These are phyloP conservation scores for Suillus bovinus DNA, from an alignment of 768 basidiomycete genomes.

Conservation along the genomic window DNA sequence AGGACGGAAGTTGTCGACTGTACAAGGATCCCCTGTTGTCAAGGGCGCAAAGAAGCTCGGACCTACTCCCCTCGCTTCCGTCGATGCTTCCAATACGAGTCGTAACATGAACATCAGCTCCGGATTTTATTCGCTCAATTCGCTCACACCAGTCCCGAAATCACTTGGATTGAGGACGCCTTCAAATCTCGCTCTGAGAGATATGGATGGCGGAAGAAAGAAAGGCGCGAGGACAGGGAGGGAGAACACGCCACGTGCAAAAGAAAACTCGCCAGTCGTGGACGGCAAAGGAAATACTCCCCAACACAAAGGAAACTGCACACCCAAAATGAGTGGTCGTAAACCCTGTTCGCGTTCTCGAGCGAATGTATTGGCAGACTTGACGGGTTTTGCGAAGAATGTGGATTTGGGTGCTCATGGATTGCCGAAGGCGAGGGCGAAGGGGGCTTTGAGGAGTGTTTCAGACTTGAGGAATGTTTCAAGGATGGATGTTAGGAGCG, in stretches of 20 bases:
- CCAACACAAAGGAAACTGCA: constrained; percentile 19
- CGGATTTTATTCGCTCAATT: constrained; percentile 14
- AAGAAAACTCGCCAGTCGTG: constrained; percentile 8
- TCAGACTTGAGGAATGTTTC: constrained; percentile 28
- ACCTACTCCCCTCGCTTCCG: not conserved
- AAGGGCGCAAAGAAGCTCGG: constrained; percentile 6
- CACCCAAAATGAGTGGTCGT: constrained; percentile 27
- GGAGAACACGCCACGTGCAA: constrained; percentile 9
- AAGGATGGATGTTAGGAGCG: constrained; percentile 17
- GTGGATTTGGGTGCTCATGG: constrained; percentile 33
- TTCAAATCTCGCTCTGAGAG: constrained; percentile 2
- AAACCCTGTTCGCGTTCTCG: constrained; percentile 28
- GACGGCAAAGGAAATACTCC: constrained; percentile 24
- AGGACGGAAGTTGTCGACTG: constrained; percentile 30
- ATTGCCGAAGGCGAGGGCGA: constrained; percentile 20
- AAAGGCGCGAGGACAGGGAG: not conserved
- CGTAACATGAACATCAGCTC: constrained; percentile 27
- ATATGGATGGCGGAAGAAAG: not conserved
- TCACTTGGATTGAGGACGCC: constrained; percentile 24
- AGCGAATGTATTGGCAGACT: constrained; percentile 38
- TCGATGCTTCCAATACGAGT: not conserved
- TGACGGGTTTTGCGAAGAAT: constrained; percentile 38
- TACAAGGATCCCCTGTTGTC: constrained; percentile 30
- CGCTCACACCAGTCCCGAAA: constrained; percentile 26
- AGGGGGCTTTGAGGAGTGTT: constrained; percentile 39